Evolutionary conservation across 352 stramenopile species (phyloP), one percentile per base, ranked within the genome.

Genomic region (Phytophthora fragariaefolia): DNA sequence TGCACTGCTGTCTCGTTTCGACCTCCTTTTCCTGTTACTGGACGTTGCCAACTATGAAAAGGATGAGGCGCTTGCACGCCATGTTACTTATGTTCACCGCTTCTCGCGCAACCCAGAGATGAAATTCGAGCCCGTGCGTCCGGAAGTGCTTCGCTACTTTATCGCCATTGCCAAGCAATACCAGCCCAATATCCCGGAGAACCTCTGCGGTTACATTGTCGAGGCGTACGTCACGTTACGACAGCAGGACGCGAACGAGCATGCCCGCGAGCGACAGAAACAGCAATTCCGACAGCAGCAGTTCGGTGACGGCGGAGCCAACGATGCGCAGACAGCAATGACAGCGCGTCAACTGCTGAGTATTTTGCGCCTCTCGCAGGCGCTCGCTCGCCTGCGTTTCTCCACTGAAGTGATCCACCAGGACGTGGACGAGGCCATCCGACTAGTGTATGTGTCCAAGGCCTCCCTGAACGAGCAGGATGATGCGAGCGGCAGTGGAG

Each of bases 1-100:
- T 62, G 98, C 97, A n/a, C 82, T 99, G 49, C 78, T 99, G 6
- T 99, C 96, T 74, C 96, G 98, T 67, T 99, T 99, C 71, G 98
- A 99, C 79, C 75, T 99, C 27, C 83, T 99, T 47, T 99, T 99
- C 73, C 74, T 99, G 40, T 92, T 99, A 59, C 77, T 99, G 30
- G 98, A 99, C 73, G 77, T 97, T 28, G 95, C 96, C 18, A 96
- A 99, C 65, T 89, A 93, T 58, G 85, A 97, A 45, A 96, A 93
- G 45, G 95, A 98, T 63, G 90, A 93, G 51, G 92, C 92, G 10
- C 82, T 98, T 15, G 92, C 95, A 7, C 76, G 89, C 26, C 95
- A 98, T 71, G 92, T 98, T 13, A 97, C 92, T 13, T 96, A 93
- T 60, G 95, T 98, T 10, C 95, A 98, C 69, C 89, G 87, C n/a